These are phyloP conservation scores for Pseudogymnoascus pannorum DNA, from an alignment of 2,329 filamentous ascomycete genomes.

Conservation along the genomic window DNA sequence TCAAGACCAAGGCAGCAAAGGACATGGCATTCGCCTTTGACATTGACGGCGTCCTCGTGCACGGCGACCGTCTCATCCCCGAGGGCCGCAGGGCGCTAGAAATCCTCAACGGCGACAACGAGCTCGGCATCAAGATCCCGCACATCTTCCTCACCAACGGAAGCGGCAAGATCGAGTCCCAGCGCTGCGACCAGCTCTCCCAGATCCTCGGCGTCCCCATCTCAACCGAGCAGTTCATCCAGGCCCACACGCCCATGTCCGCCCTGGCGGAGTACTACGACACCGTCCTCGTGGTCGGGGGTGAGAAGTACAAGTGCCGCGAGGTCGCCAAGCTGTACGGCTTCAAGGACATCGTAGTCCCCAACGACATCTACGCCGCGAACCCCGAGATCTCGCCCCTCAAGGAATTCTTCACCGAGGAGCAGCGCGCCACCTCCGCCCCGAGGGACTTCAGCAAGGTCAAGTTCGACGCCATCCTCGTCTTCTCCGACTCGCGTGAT, in stretches of 20 bases:
- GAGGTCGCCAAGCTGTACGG: conserved; percentile 67
- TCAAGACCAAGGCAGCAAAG: conserved; percentile 63
- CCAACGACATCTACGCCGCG: conserved; percentile 67
- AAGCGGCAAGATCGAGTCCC: conserved; percentile 61
- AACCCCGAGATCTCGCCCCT: conserved; percentile 63
- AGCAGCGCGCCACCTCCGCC: conserved; percentile 58
- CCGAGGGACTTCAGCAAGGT: conserved; percentile 65
- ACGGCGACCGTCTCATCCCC: conserved; percentile 63
- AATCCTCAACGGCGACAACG: conserved; percentile 68
- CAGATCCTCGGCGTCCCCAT: conserved; percentile 60
- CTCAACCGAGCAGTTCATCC: conserved; percentile 67
- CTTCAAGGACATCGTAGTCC: conserved; percentile 65
- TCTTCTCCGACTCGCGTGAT: conserved; percentile 67
- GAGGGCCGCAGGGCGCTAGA: conserved; percentile 59
- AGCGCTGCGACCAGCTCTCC: conserved; percentile 58
- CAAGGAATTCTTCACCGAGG: conserved; percentile 55
- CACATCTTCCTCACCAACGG: conserved; percentile 71
- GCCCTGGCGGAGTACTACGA: conserved; percentile 69
- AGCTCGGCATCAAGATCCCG: conserved; percentile 70
- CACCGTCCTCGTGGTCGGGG: conserved; percentile 68
- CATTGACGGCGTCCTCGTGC: conserved; percentile 67
- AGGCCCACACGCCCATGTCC: conserved; percentile 71
- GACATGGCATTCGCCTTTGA: conserved; percentile 80
- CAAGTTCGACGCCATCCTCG: conserved; percentile 67
- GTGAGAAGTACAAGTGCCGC: conserved; percentile 67